Evolutionary conservation across 805 yeast genomes (phyloP), one percentile per base, ranked within the genome.

Genomic region (Brettanomyces bruxellensis): DNA sequence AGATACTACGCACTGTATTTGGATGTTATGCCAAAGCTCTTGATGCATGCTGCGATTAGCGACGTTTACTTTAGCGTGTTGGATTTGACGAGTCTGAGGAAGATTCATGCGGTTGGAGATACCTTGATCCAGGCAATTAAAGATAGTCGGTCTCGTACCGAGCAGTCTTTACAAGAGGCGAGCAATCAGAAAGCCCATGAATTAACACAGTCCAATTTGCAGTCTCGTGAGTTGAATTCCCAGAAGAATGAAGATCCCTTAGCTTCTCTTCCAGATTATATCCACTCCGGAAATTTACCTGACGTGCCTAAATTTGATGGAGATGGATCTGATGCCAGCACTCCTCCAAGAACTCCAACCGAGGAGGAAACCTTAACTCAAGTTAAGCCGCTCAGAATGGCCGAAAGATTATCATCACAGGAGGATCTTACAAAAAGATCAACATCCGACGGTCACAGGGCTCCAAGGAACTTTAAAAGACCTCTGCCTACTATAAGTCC

Each of bases 1-100:
- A 73, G 96, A 56, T 86, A 87, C 58, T 84, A 70, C 61, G 77
- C 85, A 1, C 66, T 80, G 9, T 82, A 84, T 54, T 68, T 75
- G 4, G 71, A 73, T n/a, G 57, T 86, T 3, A 64, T 87, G 46
- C 96, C 96, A 0, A 74, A 72, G 45, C 66, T 83, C 22, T 74
- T 88, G 2, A 73, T 89, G 18, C 83, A 87, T 62, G 76, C 88
- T 23, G 82, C 97, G 0, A 66, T 86, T 8, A 75, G 85, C 40
- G 96, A 89, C 56, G 67, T 89, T 34, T 72, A 82, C 6, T 82
- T 81, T 57, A 66, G 82, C 2, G 66, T 83, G 24, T 81, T 85
- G 57, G 85, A 81, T 51, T 70, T 81, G 46, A 56, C 83, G 18
- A 67, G 80, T 2, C 71, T 70, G 2, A 73, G 75, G 25, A 86